Percentiles rank a stretch among this genome's conserved stretches.
phyloP scores from a whole-genome alignment of 2,329 filamentous ascomycete species.

The Monosporascus sp. region DNA sequence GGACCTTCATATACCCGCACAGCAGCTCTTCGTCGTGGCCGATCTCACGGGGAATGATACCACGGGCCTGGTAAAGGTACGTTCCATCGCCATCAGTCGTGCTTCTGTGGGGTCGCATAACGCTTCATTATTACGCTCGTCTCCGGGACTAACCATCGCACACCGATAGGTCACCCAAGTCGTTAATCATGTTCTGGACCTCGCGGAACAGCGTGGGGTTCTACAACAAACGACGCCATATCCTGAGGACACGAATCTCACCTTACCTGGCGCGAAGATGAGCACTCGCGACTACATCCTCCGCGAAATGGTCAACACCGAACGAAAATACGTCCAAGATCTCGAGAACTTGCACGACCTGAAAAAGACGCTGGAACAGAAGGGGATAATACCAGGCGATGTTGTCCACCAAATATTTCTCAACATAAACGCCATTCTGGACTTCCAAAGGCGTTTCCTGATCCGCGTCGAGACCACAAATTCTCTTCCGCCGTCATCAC shows the following conservation, averaged over 20 bases:
- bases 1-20: slow-evolving; percentile 71
- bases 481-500: slow-evolving; percentile 66
- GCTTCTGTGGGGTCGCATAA: not conserved
- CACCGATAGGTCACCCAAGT: slow-evolving; percentile 70
- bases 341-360: slow-evolving; percentile 88
- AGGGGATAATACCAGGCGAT: slow-evolving; percentile 82
- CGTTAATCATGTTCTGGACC: slow-evolving; percentile 86
- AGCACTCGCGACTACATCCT: slow-evolving; percentile 81
- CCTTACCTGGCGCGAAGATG: slow-evolving; percentile 60
- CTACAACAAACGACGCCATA: slow-evolving; percentile 58
- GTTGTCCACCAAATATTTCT: slow-evolving; percentile 91
- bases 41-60: slow-evolving; percentile 93
- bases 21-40: slow-evolving; percentile 85
- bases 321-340: slow-evolving; percentile 97
- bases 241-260: slow-evolving; percentile 46
- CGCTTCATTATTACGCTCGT: not conserved
- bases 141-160: not conserved
- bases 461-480: slow-evolving; percentile 96
- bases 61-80: slow-evolving; percentile 91
- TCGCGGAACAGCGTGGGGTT: slow-evolving; percentile 72
- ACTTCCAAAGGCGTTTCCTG: slow-evolving; percentile 91
- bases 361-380: slow-evolving; percentile 85
- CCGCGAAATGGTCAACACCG: slow-evolving; percentile 86
- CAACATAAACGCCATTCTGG: slow-evolving; percentile 89
- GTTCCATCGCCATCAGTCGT: slow-evolving; percentile 12